Evolutionary conservation across 1,284 basidiomycete genomes (phyloP), one percentile per base, ranked within the genome.

Genomic region (Sporisorium scitamineum): DNA sequence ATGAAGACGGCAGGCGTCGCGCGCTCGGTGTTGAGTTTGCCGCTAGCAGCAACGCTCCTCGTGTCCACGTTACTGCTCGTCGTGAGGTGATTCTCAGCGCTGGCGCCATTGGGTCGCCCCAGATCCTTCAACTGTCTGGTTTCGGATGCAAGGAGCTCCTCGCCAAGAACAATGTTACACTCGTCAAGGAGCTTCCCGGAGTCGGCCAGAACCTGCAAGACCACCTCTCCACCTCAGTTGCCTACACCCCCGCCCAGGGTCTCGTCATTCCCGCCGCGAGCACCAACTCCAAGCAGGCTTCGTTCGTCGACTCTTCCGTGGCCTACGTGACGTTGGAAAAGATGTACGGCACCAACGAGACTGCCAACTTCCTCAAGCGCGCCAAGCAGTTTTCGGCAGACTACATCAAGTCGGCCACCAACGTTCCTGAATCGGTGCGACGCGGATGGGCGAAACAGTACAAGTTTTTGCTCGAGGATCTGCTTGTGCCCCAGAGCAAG

Each of bases 161-260:
- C 13, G 69, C 80, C 13, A 80, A 73, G 41, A 73, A 87, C n/a
- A 86, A 86, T 11, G 84, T 90, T 18, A 81, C 85, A 2, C 60
- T 86, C 5, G 84, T 86, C 59, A 76, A 88, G 34, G 83, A 88
- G 29, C 85, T 89, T 16, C 86, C 87, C 6, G 88, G 88, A 5
- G 88, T 89, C 1, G 89, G 89, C 6, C 85, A 86, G 71, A 89
- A 90, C 76, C 80, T 89, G 8, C 89, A 89, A 60, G 89, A 89
- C 58, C 89, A 89, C 61, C 65, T 83, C 2, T 59, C 71, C 13
- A 60, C 64, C 5, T 56, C 67, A 1, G 70, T 80, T 58, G 61
- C 58, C 51, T 82, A 71, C 61, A 41, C 61, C 10, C 75, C 76
- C 1, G 74, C 70, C 31, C 41, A 61, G 5, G 62, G 60, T 1